These are phyloP conservation scores for Tetrahymena malaccensis DNA, from an alignment of 73 alveolate genomes.

Conservation along the genomic window DNA sequence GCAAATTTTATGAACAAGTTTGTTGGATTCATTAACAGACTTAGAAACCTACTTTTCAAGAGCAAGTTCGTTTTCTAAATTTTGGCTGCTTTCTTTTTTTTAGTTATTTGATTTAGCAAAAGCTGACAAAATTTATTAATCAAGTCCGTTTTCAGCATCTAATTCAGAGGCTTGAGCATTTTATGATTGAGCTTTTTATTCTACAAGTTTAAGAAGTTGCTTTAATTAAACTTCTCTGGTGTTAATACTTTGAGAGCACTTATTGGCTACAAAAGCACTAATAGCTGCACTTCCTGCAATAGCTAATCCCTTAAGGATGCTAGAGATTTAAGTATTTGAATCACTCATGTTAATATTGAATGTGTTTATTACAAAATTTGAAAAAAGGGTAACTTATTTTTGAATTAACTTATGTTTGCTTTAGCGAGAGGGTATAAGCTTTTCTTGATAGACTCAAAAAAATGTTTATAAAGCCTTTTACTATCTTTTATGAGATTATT, in stretches of 20 bases:
- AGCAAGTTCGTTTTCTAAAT: background rate
- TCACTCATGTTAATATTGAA: background rate
- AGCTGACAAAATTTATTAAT: background rate
- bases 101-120: background rate
- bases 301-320: background rate
- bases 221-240: background rate
- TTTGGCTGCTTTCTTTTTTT: background rate
- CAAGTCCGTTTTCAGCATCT: background rate
- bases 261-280: background rate
- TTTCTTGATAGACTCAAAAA: background rate
- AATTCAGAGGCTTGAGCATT: background rate
- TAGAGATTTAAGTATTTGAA: background rate
- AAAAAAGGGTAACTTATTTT: background rate
- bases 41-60: background rate
- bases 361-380: background rate
- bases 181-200: background rate
- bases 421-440: background rate
- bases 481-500: background rate
- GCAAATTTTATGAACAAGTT: constrained; percentile 17
- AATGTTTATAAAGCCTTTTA: background rate
- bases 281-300: background rate
- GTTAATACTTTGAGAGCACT: background rate
- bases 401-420: background rate
- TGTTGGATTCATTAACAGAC: background rate
- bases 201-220: background rate